phyloP scores from a whole-genome alignment of 768 basidiomycete species.

The Lactarius tabidus region DNA sequence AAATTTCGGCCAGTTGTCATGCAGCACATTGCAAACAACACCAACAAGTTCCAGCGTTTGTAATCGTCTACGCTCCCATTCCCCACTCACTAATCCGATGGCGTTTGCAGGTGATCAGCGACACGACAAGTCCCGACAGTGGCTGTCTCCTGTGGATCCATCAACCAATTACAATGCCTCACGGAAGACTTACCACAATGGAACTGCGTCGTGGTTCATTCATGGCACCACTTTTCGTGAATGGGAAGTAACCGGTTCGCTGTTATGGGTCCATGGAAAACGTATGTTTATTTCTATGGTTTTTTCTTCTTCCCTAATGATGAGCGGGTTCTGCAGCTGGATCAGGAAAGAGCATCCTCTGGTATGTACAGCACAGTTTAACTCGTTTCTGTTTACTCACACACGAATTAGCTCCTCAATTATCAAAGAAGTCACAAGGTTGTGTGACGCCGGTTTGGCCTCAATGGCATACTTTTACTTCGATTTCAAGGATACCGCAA shows the following conservation, averaged over 20 bases:
- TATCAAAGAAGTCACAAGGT: not conserved
- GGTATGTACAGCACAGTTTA: not conserved
- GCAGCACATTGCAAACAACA: not conserved
- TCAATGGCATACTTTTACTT: not conserved
- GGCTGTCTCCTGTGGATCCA: not conserved
- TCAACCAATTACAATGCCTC: not conserved
- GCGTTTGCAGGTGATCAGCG: not conserved
- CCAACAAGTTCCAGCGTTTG: not conserved
- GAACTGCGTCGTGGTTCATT: constrained; percentile 5
- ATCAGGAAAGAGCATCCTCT: not conserved
- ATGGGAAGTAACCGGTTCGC: not conserved
- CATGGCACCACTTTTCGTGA: not conserved
- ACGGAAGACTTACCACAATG: not conserved
- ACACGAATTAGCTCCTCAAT: not conserved
- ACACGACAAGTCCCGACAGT: not conserved
- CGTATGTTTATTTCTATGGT: not conserved
- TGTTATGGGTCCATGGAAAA: constrained; percentile 1
- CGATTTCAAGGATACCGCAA: not conserved
- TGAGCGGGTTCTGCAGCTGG: not conserved
- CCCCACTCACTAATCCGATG: not conserved
- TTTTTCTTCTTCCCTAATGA: not conserved
- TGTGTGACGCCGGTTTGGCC: not conserved
- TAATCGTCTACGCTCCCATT: not conserved
- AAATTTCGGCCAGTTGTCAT: not conserved
- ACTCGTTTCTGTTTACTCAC: not conserved